Percentiles rank a stretch among this genome's conserved stretches.
These are phyloP conservation scores for Sclerotinia minor DNA, from an alignment of 2,329 filamentous ascomycete species.

Conservation along the genomic window DNA sequence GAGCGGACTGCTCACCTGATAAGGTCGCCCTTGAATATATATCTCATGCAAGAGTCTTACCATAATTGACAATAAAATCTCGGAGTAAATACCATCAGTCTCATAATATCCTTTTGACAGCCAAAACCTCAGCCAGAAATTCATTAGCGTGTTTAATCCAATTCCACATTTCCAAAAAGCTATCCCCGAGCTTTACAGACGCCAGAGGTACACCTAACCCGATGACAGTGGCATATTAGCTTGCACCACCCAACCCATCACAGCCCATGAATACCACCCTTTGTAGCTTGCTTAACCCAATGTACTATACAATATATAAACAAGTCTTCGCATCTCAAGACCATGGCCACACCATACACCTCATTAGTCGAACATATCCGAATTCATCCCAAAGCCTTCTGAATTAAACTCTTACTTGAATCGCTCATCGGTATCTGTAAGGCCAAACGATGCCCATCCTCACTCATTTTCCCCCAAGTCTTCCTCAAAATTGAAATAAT, in stretches of 20 bases:
- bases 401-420: slow-evolving; percentile 60
- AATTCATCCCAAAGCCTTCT: slow-evolving; percentile 56
- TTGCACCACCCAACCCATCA: neutral
- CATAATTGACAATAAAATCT: neutral
- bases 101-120: neutral
- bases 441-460: slow-evolving; percentile 62
- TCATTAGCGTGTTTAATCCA: neutral
- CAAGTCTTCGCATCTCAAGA: neutral
- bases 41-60: no score
- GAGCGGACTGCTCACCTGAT: neutral
- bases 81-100: neutral
- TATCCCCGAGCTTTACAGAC: neutral
- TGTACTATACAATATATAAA: neutral
- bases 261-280: neutral
- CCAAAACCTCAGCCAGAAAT: neutral
- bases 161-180: neutral
- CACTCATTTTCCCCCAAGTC: slow-evolving; percentile 76
- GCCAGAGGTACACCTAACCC: neutral
- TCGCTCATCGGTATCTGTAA: slow-evolving; percentile 65
- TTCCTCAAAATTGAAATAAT: slow-evolving; percentile 69
- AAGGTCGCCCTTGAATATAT: neutral
- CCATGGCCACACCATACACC: neutral
- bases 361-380: slow-evolving; percentile 15
- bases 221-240: neutral
- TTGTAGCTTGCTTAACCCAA: neutral